Evolutionary conservation across 2,329 filamentous ascomycete genomes (phyloP).

Genomic region (Penicillium sp.): DNA sequence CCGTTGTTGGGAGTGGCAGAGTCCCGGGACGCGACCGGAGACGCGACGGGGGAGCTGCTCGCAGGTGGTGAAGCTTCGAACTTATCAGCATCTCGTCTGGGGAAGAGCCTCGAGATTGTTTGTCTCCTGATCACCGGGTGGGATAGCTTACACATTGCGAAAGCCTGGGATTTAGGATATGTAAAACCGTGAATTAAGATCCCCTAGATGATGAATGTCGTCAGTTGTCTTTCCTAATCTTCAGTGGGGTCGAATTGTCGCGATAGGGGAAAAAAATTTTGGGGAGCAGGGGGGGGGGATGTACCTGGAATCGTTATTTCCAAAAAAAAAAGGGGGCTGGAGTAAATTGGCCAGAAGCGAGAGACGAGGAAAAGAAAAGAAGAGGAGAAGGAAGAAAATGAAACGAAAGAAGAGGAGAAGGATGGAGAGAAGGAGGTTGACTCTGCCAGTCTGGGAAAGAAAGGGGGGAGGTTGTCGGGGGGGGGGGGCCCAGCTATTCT

Average conservation of each 20-base stretch:
- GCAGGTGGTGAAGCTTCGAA: conserved; percentile 37
- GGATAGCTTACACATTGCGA: conserved; percentile 43
- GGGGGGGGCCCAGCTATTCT: conserved; percentile 25
- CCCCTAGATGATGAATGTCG: conserved; percentile 29
- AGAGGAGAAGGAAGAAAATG: conserved; percentile 20
- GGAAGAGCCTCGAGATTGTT: conserved; percentile 2
- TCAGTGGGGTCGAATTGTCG: conserved; percentile 14
- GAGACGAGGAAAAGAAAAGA: conserved; percentile 22
- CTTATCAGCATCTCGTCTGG: conserved; percentile 24
- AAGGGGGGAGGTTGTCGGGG: conserved; percentile 30
- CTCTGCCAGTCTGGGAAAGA: conserved; percentile 31
- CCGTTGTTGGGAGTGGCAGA: conserved; percentile 50
- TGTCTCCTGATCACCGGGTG: background rate
- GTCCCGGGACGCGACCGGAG: conserved; percentile 35
- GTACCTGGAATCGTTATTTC: conserved; percentile 17
- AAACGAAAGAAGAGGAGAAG: conserved; percentile 26
- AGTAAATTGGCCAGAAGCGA: conserved; percentile 20
- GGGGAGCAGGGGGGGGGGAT: conserved; percentile 8
- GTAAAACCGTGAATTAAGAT: conserved; percentile 26
- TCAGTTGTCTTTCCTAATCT: conserved; percentile 10
- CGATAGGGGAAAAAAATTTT: conserved; percentile 14
- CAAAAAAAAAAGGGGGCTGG: conserved; percentile 14
- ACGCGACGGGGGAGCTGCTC: conserved; percentile 35
- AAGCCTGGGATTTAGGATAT: conserved; percentile 25
- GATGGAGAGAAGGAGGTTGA: conserved; percentile 24